Base-by-base conservation (phyloP, 805 yeast genomes). In the Nakazawaea ishiwadae region DNA sequence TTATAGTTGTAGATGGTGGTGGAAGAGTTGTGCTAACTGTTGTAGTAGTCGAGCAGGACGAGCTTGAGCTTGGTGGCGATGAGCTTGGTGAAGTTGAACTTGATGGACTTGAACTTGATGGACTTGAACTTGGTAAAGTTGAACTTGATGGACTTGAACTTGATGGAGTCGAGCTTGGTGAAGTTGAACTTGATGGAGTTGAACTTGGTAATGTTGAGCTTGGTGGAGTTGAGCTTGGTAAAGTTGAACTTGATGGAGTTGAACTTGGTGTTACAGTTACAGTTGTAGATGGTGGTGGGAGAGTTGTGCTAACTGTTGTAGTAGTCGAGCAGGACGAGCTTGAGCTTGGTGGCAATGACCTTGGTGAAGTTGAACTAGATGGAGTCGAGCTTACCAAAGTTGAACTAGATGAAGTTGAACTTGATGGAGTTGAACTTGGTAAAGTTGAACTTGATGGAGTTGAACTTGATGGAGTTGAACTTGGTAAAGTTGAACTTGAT, bases 161-260 rank as follows among this genome's bases (percentile, higher is more conserved):
- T 3, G 21, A 7, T 31, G 21, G 12, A 11, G 6, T n/a, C 6
- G 15, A 6, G 5, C 31, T n/a, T 10, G 31, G 12, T 28, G 31
- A n/a, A 16, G n/a, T 31, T n/a, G 20, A 31, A 31, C 34, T 31
- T n/a, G n/a, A n/a, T n/a, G n/a, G n/a, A 31, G 34, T 7, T 31
- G 18, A 7, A 15, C 18, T n/a, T 9, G 20, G 4, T 31, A 8
- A 28, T 10, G 6, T n/a, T 11, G 15, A 6, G 5, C 31, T n/a
- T 10, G 31, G 12, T 28, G 31, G 31, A 16, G n/a, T 31, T n/a
- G 20, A 31, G 15, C 34, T 31, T n/a, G n/a, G n/a, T n/a, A n/a
- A n/a, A 31, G 34, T 7, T 31, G 18, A 7, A 15, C 18, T n/a
- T 9, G 20, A 9, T 15, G 34, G 14, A 16, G 7, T 7, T 5